Percentiles rank a stretch among this genome's conserved stretches.
Evolutionary conservation across 345 rosid species (phyloP).

Genomic region (Gossypium herbaceum): DNA sequence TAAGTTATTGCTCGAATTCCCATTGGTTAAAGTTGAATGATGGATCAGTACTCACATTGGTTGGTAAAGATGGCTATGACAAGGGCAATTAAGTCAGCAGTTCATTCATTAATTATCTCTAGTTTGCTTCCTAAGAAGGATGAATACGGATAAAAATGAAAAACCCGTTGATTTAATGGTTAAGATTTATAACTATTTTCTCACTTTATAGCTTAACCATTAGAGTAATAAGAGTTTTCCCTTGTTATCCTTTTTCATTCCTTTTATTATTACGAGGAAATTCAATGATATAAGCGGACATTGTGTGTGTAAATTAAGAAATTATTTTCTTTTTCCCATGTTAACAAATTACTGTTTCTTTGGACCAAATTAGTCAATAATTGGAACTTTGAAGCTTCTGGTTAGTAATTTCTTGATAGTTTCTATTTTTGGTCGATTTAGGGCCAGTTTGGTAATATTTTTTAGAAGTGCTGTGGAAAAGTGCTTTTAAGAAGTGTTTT

Average conservation of each 20-base stretch:
- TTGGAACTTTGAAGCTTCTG: too few relatives aligned
- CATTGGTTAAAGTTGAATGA: slow-evolving; percentile 14
- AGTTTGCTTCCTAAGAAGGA: background rate
- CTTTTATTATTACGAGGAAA: background rate
- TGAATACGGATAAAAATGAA: background rate
- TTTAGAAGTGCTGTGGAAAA: too few relatives aligned
- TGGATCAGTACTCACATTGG: background rate
- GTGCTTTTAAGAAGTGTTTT: too few relatives aligned
- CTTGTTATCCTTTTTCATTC: background rate
- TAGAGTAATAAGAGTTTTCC: background rate
- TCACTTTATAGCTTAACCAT: background rate
- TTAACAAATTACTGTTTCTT: too few relatives aligned
- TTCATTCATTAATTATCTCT: slow-evolving; percentile 15
- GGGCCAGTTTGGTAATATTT: too few relatives aligned
- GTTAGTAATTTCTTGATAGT: too few relatives aligned
- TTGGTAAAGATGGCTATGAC: background rate
- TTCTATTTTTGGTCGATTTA: too few relatives aligned
- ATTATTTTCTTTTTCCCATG: too few relatives aligned
- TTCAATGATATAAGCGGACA: background rate
- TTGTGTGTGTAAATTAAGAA: background rate
- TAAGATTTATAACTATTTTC: background rate
- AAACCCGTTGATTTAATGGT: background rate
- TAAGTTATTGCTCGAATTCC: background rate
- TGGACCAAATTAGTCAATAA: background rate
- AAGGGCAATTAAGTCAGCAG: background rate